Percentiles rank a stretch among this genome's conserved stretches.
These are phyloP conservation scores for Talaromyces sp. DNA, from an alignment of 2,329 filamentous ascomycete species.

Conservation along the genomic window DNA sequence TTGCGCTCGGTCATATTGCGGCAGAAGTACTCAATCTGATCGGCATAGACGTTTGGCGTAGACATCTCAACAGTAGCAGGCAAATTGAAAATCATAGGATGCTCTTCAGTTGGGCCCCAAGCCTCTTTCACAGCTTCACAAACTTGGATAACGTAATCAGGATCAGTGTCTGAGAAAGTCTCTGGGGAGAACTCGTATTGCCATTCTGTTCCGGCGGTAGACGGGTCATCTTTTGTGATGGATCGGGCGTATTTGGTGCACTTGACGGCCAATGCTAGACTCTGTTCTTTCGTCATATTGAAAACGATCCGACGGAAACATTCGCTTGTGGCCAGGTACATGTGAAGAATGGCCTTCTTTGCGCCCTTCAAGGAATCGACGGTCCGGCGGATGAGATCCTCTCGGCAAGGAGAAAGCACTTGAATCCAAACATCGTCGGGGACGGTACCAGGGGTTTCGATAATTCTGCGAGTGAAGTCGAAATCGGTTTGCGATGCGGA, in stretches of 20 bases:
- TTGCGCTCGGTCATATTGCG: constrained; percentile 75
- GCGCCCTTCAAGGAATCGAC: constrained; percentile 83
- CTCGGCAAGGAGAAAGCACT: constrained; percentile 84
- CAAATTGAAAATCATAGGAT: constrained; percentile 92
- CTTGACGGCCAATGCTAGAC: constrained; percentile 71
- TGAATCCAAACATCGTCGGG: constrained; percentile 90
- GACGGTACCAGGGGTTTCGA: constrained; percentile 75
- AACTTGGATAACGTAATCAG: constrained; percentile 74
- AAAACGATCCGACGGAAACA: constrained; percentile 94
- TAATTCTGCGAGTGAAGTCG: constrained; percentile 82
- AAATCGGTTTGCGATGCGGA: constrained; percentile 93
- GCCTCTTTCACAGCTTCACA: constrained; percentile 92
- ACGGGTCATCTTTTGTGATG: constrained; percentile 75
- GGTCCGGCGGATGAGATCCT: constrained; percentile 83
- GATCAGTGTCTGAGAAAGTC: constrained; percentile 80
- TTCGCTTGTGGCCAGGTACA: constrained; percentile 92
- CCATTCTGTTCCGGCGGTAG: constrained; percentile 52
- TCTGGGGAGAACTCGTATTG: constrained; percentile 48
- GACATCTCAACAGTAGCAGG: constrained; percentile 93
- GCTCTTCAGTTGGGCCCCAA: constrained; percentile 75
- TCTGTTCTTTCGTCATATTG: constrained; percentile 76
- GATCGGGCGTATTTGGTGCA: constrained; percentile 83
- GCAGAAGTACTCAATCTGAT: constrained; percentile 96
- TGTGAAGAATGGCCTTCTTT: constrained; percentile 90
- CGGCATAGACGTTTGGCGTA: constrained; percentile 92